Evolutionary conservation across 2,329 filamentous ascomycete species (phyloP), one percentile per base, ranked within the genome.

Genomic region (Septoria linicola): DNA sequence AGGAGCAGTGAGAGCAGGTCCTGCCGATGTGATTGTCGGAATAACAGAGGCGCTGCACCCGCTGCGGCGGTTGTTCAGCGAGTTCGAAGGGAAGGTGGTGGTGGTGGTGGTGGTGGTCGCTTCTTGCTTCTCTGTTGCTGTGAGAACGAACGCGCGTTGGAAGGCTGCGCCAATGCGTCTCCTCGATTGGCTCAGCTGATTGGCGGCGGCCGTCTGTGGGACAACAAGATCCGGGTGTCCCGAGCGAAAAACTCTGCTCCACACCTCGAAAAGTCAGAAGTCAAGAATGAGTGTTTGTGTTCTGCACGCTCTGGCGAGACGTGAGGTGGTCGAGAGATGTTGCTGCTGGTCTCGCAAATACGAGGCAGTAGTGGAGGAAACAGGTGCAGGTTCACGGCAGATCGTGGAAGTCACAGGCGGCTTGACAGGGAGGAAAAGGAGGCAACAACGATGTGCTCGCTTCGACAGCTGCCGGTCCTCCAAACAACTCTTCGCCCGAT

Each of bases 71-170:
- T 41, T n/a, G 42, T 30, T 23, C 10, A 5, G 17, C 20, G 34
- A 16, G 34, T 5, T 19, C 17, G 16, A 21, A 20, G 17, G 17
- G 20, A 39, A 19, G 17, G 36, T 8, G 34, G n/a, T 36, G 34
- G 34, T 36, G 34, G 36, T 47, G 51, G 44, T 49, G 58, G 45
- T 49, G 51, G 49, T 54, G 54, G 10, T 48, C 35, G 32, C 40
- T 31, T 45, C 32, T 25, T 41, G 53, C 39, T 27, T 49, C 16
- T 7, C 49, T 62, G 62, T 66, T 65, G 63, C 62, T 63, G 63
- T 56, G 63, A 56, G 60, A 65, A 62, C 61, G 60, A 43, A 53
- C 53, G 53, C 63, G 63, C 59, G 61, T 60, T 59, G 57, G 54
- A 19, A 49, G 51, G 55, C 54, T 39, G 45, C 51, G 52, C 53